Evolutionary conservation across 2,329 filamentous ascomycete genomes (phyloP).

Genomic region (Venturia nashicola): DNA sequence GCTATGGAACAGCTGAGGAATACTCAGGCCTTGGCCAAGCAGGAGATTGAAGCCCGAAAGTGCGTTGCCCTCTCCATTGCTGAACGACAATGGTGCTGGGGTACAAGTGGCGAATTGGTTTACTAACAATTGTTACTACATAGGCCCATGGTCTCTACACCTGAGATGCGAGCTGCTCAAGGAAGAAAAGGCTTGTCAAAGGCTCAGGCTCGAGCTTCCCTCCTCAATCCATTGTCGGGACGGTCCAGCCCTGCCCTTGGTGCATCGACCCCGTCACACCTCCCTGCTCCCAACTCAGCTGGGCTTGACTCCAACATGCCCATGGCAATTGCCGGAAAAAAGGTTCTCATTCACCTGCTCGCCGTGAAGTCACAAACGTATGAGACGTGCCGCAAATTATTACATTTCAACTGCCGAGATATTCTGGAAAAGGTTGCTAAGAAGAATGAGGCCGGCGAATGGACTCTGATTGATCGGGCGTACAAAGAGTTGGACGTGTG

Average conservation of each 20-base stretch:
- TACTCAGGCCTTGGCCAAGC: conserved; percentile 45
- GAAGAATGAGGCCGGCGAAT: conserved; percentile 22
- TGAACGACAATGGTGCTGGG: conserved; percentile 7
- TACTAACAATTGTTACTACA: conserved; percentile 6
- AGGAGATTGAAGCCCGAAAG: conserved; percentile 50
- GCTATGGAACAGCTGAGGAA: conserved; percentile 47
- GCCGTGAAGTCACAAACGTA: conserved; percentile 7
- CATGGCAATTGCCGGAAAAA: conserved; percentile 4
- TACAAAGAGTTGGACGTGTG: conserved; percentile 52
- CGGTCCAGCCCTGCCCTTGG: conserved; percentile 5
- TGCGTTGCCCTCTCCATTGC: conserved; percentile 24
- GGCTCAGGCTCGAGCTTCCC: conserved; percentile 2
- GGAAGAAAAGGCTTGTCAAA: conserved; percentile 2
- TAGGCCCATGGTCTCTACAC: conserved; percentile 7
- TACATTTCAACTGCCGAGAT: conserved; percentile 1
- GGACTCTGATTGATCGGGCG: conserved; percentile 43
- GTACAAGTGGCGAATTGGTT: not conserved
- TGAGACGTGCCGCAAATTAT: not conserved
- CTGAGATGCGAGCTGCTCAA: conserved; percentile 2
- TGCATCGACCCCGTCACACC: conserved; percentile 2
- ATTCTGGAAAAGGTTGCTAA: conserved; percentile 36
- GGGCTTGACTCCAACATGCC: conserved; percentile 8
- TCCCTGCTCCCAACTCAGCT: conserved; percentile 4
- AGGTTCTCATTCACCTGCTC: conserved; percentile 11
- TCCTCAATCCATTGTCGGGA: conserved; percentile 3